Conservation (phyloP, 176 grass and related monocot species). For the Canna indica region DNA sequence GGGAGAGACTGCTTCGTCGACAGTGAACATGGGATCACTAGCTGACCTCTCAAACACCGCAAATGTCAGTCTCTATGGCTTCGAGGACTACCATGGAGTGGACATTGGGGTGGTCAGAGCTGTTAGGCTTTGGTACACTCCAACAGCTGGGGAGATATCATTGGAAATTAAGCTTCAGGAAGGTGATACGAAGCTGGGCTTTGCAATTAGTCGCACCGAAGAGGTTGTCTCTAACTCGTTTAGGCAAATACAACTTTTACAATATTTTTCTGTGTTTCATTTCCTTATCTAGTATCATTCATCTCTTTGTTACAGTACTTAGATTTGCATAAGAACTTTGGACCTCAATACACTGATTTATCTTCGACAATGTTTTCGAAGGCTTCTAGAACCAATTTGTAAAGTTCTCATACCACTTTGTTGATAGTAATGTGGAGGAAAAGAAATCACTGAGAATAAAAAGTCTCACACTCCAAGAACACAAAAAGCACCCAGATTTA, state of each 20-base stretch:
- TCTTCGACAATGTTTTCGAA: too few relatives aligned
- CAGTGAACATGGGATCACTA: conserved; percentile 62
- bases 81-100: conserved; percentile 97
- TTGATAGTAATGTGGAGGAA: too few relatives aligned
- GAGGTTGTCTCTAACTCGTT: conserved; percentile 26
- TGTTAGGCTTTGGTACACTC: conserved; percentile 69
- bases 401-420: too few relatives aligned
- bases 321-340: too few relatives aligned
- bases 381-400: too few relatives aligned
- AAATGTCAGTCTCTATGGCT: conserved; percentile 75
- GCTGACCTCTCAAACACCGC: conserved; percentile 68
- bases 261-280: neutral
- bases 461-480: too few relatives aligned
- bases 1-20: conserved; percentile 64
- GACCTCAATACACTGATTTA: too few relatives aligned
- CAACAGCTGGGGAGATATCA: conserved; percentile 41
- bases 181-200: conserved; percentile 71
- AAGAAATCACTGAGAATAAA: too few relatives aligned
- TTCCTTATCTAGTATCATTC: too few relatives aligned
- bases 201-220: conserved; percentile 86
- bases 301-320: neutral
- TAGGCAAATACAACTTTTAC: neutral
- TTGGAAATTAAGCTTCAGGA: conserved; percentile 56
- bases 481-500: too few relatives aligned
- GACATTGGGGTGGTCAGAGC: conserved; percentile 76